Evolutionary conservation across 495 filamentous ascomycete species (phyloP).

Genomic region (Astrothelium subdiscretum): DNA sequence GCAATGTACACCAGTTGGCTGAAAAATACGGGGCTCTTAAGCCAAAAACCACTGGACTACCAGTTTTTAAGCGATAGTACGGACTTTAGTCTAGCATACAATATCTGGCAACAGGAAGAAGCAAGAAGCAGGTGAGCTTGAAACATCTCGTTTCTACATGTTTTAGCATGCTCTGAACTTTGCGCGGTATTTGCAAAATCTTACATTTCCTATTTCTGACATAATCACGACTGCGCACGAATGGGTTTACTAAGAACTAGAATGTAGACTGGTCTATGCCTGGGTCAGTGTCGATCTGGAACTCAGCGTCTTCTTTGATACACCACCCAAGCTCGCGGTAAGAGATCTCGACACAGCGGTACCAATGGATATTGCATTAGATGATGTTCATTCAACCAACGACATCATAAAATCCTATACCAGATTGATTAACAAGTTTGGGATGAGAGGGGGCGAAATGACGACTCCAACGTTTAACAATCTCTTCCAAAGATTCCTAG

Average conservation of each 20-base stretch:
- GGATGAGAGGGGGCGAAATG: slow-evolving; percentile 2
- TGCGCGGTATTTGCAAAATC: too few relatives aligned
- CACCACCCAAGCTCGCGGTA: slow-evolving; percentile 6
- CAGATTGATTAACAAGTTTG: not conserved
- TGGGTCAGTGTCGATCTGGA: slow-evolving; percentile 10
- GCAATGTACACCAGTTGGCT: slow-evolving; percentile 10
- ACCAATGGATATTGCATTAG: slow-evolving; percentile 5
- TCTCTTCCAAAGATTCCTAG: not conserved
- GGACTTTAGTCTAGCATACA: slow-evolving; percentile 6
- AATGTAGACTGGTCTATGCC: slow-evolving; percentile 9
- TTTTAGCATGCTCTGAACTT: not conserved
- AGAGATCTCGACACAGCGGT: slow-evolving; percentile 13
- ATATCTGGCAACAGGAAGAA: slow-evolving; percentile 12
- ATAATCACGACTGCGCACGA: too few relatives aligned
- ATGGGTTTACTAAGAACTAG: not conserved
- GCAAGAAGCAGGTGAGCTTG: slow-evolving; percentile 10
- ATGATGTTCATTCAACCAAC: slow-evolving; percentile 10
- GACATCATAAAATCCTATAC: not conserved
- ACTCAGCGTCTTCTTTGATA: slow-evolving; percentile 9
- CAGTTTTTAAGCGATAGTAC: not conserved
- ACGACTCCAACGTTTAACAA: not conserved
- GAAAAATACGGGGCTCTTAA: slow-evolving; percentile 12
- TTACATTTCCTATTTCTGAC: too few relatives aligned
- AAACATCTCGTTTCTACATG: not conserved
- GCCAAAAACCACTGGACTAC: slow-evolving; percentile 6